These are phyloP conservation scores for Hygrocybe punicea DNA, from an alignment of 768 basidiomycete genomes.

Conservation along the genomic window DNA sequence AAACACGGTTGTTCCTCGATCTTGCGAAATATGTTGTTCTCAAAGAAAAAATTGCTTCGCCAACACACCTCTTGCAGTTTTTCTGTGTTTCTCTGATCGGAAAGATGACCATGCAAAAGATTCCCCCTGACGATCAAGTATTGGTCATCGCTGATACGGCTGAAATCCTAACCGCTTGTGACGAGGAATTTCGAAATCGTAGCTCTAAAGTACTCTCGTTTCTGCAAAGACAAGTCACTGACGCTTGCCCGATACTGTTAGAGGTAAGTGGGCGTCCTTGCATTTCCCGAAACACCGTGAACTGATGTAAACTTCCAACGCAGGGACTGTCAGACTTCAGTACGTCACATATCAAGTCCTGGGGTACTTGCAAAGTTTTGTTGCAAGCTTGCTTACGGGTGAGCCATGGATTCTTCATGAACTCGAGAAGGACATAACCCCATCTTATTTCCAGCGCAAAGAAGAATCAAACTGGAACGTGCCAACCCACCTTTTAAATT, in stretches of 20 bases:
- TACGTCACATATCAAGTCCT: conserved; percentile 26
- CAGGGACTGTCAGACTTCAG: conserved; percentile 34
- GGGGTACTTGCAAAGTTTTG: conserved; percentile 40
- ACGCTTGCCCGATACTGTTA: conserved; percentile 47
- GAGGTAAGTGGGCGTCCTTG: conserved; percentile 37
- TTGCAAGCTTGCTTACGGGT: conserved; percentile 46
- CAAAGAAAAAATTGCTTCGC: conserved; percentile 37
- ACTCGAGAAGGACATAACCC: background rate
- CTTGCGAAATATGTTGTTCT: conserved; percentile 44
- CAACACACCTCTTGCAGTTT: conserved; percentile 50
- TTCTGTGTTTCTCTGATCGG: conserved; percentile 44
- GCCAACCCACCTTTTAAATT: conserved; percentile 38
- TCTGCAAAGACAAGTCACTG: conserved; percentile 47
- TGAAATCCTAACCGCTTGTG: conserved; percentile 41
- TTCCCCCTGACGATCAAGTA: conserved; percentile 42
- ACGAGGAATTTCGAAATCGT: conserved; percentile 25
- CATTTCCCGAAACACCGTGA: background rate
- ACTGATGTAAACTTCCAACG: conserved; percentile 1
- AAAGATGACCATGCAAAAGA: conserved; percentile 47
- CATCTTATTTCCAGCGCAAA: conserved; percentile 38
- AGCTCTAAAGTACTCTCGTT: conserved; percentile 31
- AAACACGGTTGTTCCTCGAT: conserved; percentile 44
- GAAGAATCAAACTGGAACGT: conserved; percentile 40
- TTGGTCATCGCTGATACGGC: conserved; percentile 47
- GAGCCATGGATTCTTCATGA: conserved; percentile 11